These are phyloP conservation scores for Termitomyces sp. DNA, from an alignment of 768 basidiomycete genomes.

Conservation along the genomic window DNA sequence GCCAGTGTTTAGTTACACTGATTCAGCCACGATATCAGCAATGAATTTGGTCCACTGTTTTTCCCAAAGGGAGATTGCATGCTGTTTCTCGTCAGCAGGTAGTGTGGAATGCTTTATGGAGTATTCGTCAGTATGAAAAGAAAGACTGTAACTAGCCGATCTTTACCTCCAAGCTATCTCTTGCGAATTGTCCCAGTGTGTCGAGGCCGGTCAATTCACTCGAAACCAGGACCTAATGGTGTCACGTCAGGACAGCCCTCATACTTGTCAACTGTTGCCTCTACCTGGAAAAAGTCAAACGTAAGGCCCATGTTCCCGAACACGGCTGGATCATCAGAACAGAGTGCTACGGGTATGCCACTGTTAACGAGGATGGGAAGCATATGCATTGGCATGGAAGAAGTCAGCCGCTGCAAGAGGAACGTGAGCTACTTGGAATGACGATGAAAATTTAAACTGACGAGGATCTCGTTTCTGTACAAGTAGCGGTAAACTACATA, in stretches of 20 bases:
- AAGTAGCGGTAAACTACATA: neutral
- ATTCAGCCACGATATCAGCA: neutral
- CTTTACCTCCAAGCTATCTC: constrained; percentile 56
- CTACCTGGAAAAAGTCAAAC: constrained; percentile 74
- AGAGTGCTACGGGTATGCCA: constrained; percentile 64
- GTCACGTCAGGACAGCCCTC: neutral
- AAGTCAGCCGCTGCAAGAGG: constrained; percentile 52
- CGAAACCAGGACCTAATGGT: constrained; percentile 50
- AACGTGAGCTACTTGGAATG: neutral
- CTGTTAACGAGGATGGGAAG: constrained; percentile 67
- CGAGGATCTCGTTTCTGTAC: constrained; percentile 67
- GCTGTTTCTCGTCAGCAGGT: constrained; percentile 36
- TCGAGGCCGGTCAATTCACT: constrained; percentile 63
- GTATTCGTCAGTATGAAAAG: neutral
- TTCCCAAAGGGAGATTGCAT: constrained; percentile 23
- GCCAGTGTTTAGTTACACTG: neutral
- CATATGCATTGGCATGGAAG: constrained; percentile 78
- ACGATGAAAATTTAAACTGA: constrained; percentile 14
- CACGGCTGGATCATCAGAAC: constrained; percentile 70
- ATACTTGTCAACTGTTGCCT: neutral
- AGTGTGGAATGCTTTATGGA: constrained; percentile 46
- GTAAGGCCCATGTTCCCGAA: constrained; percentile 77
- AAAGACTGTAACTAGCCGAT: neutral
- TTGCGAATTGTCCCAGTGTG: constrained; percentile 56
- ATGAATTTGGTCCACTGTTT: constrained; percentile 15